A percentile compares a stretch with the other conserved stretches of the same genome.
Evolutionary conservation across 352 stramenopile species (phyloP).

Genomic region (Phytopythium cucurbitacearum): DNA sequence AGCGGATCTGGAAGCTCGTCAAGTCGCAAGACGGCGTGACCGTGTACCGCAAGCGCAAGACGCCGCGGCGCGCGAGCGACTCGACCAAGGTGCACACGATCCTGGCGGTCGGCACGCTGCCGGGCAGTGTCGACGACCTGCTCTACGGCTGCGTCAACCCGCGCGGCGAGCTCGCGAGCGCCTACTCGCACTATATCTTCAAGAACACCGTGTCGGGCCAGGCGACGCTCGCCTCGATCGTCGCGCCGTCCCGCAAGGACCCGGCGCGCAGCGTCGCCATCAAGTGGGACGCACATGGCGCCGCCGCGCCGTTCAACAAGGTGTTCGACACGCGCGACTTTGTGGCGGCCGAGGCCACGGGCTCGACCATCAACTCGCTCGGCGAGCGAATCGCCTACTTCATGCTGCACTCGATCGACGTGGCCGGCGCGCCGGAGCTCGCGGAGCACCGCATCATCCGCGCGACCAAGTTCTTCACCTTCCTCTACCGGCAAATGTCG

Average conservation of each 20-base stretch:
- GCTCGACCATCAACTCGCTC: conserved; percentile 10
- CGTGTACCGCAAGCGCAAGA: conserved; percentile 20
- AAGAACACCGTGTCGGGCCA: conserved; percentile 18
- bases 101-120: conserved; percentile 11
- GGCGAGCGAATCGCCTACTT: conserved; percentile 23
- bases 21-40: conserved; percentile 24
- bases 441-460: conserved; percentile 4
- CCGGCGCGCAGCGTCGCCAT: conserved; percentile 22
- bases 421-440: conserved; percentile 8
- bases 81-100: conserved; percentile 16
- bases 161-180: conserved; percentile 23
- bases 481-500: conserved; percentile 19
- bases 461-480: conserved; percentile 5
- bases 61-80: conserved; percentile 5
- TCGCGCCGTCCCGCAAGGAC: conserved; percentile 15
- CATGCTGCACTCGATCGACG: conserved; percentile 13
- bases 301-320: conserved; percentile 11
- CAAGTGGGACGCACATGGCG: conserved; percentile 27
- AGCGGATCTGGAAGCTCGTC: conserved; percentile 26
- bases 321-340: conserved; percentile 10
- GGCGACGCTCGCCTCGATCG: conserved; percentile 15
- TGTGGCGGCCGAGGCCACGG: conserved; percentile 7
- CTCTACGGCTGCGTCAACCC: conserved; percentile 22
- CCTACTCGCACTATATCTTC: conserved; percentile 25
- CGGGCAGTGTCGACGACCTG: conserved; percentile 18